Conservation (phyloP, 73 alveolate genomes). For the Halteria grandinella region DNA sequence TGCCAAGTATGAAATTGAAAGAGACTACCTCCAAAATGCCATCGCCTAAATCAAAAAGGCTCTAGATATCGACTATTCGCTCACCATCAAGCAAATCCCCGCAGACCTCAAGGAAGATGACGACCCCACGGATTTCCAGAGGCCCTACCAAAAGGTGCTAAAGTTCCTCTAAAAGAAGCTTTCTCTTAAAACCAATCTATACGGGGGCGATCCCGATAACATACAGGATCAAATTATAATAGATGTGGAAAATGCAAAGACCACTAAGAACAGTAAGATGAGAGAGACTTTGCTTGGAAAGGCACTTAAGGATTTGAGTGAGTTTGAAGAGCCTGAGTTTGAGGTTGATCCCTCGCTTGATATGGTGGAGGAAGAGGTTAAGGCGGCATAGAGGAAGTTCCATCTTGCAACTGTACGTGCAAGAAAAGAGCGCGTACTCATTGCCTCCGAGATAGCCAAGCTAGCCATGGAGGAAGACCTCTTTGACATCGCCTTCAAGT, state of each 20-base stretch:
- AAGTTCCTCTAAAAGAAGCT: conserved; percentile 73
- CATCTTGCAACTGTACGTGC: conserved; percentile 82
- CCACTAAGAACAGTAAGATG: conserved; percentile 87
- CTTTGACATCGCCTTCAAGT: conserved; percentile 87
- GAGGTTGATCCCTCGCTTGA: conserved; percentile 73
- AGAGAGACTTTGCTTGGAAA: conserved; percentile 87
- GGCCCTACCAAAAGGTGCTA: conserved; percentile 82
- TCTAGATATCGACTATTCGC: conserved; percentile 89
- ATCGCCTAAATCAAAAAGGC: conserved; percentile 93
- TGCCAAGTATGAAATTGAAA: conserved; percentile 96
- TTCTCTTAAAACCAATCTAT: conserved; percentile 69
- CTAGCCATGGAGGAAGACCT: conserved; percentile 86
- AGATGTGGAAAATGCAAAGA: conserved; percentile 95
- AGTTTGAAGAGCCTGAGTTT: conserved; percentile 86
- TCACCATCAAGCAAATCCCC: conserved; percentile 80
- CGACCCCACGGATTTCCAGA: conserved; percentile 81
- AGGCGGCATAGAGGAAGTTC: conserved; percentile 77
- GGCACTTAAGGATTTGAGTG: conserved; percentile 77
- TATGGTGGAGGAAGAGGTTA: conserved; percentile 94
- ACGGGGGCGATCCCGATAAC: conserved; percentile 89
- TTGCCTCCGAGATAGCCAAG: conserved; percentile 84
- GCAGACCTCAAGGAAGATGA: conserved; percentile 77
- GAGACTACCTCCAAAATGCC: conserved; percentile 96
- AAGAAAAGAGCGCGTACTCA: conserved; percentile 74
- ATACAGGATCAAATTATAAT: conserved; percentile 89